These are phyloP conservation scores for Dothideomycetes sp. DNA, from an alignment of 2,329 filamentous ascomycete species.

Conservation along the genomic window DNA sequence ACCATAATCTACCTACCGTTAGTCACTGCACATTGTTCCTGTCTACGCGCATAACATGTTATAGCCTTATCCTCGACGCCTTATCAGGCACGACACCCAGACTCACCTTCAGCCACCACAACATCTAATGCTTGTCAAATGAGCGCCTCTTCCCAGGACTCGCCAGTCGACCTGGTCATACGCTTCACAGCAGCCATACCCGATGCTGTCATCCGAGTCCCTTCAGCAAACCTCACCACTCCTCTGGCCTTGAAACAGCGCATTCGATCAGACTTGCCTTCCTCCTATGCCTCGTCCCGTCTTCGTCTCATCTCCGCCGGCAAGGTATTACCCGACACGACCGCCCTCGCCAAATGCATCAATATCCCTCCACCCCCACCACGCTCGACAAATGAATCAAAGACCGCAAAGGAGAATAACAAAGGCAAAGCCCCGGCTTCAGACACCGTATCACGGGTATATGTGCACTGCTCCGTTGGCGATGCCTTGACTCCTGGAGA, in stretches of 20 bases:
- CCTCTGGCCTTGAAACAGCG: conserved; percentile 71
- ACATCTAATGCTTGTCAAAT: not conserved
- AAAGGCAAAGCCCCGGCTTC: conserved; percentile 62
- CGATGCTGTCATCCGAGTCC: conserved; percentile 71
- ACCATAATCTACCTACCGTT: too few relatives aligned
- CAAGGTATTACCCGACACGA: conserved; percentile 68
- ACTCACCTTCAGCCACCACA: not conserved
- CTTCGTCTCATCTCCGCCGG: conserved; percentile 86
- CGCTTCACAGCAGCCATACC: conserved; percentile 82
- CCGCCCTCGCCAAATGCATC: conserved; percentile 59
- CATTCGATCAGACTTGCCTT: conserved; percentile 63
- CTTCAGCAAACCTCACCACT: conserved; percentile 58
- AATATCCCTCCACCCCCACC: conserved; percentile 51
- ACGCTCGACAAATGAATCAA: conserved; percentile 26
- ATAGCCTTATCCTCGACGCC: too few relatives aligned
- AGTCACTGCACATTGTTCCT: too few relatives aligned
- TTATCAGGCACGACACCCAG: too few relatives aligned
- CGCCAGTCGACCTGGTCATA: conserved; percentile 65
- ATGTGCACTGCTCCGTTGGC: conserved; percentile 89
- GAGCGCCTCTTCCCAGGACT: conserved; percentile 2
- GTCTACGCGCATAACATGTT: too few relatives aligned
- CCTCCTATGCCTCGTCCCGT: conserved; percentile 54
- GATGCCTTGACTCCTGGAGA: conserved; percentile 59
- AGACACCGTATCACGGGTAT: conserved; percentile 49
- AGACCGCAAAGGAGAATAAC: conserved; percentile 29